Evolutionary conservation across 331 rosid genomes (phyloP), one percentile per base, ranked within the genome.

Genomic region (Malus hybrid): DNA sequence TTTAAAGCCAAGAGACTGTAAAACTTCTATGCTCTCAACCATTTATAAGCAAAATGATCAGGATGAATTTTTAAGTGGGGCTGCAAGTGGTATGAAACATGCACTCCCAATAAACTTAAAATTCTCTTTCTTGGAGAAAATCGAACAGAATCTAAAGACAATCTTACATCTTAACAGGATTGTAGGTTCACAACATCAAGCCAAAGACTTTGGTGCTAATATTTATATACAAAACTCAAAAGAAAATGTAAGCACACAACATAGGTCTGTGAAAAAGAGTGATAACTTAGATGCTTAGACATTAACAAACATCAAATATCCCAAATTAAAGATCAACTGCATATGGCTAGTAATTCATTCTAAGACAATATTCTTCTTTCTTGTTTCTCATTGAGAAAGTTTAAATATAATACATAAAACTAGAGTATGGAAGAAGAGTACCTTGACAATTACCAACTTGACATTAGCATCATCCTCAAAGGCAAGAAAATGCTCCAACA

Each of bases 361-460:
- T 63, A 15, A 29, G 42, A 63, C 22, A 3, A 14, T 0, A 29
- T 18, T 65, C 29, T 67, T 67, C 10, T 60, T 57, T 57, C 50
- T 22, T 10, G 76, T 59, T 63, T 19, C 9, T 27, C 29, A 54
- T 27, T 55, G 39, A 62, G 10, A 16, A 42, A 31, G 69, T 46
- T 71, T 31, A 31, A 71, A 33, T 75, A 78, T 39, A 33, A 44
- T 42, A 55, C 5, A 76, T n/a, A 22, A 24, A 60, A 78, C 32
- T 73, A 65, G 32, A 13, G 9, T 1, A 27, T 18, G 67, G 69
- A 74, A 61, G 73, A 29, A 73, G 69, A 66, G 57, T 84, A 90
- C 99, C 99, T 95, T 92, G 78, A 92, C 36, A 59, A 95, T 29
- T 80, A 89, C 76, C 86, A 92, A 79, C 78, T 90, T 92, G 74